Base-by-base conservation (phyloP, 257 asterid species). In the Scutellaria minor region DNA sequence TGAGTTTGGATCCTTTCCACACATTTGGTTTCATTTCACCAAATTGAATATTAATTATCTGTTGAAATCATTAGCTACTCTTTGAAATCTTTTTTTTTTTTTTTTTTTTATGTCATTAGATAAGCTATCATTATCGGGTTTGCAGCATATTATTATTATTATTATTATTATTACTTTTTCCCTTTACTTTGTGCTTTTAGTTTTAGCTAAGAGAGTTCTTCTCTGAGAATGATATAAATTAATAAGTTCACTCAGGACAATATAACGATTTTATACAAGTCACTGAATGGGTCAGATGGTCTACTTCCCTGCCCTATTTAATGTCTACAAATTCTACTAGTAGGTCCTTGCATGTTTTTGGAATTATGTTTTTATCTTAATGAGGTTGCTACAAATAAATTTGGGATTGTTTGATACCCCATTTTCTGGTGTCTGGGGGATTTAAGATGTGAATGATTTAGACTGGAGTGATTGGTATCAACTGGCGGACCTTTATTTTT, bases 1-100 rank as follows among this genome's bases (percentile, higher is more conserved):
- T 77, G 39, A 61, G 20, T 76, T 66, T 62, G 15, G 55, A 64
- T 52, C 55, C 78, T 31, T 67, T 56, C 62, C 61, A 18, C 11
- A 5, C 60, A 12, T 22, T 55, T 69, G 59, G 64, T 72, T 65
- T 55, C 77, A 51, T 39, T 74, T 75, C 35, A 44, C 20, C 12
- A 11, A 42, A 54, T 47, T 62, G 6, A 15, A 63, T 66, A 13
- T 56, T 48, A 41, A 50, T 39, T 55, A 24, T 58, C 70, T 56
- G 56, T 65, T 55, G 55, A 65, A 35, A 64, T 14, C 50, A 58
- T 47, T 63, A 46, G 42, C 24, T 70, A 68, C 54, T 64, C 52
- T 22, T 35, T 61, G 39, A 64, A 22, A 12, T 53, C 9, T 73
- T 58, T 22, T 48, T 27, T 37, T 14, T 52, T 54, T 24, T 18